Evolutionary conservation across 257 asterid genomes (phyloP).

Genomic region (Lavandula angustifolia): DNA sequence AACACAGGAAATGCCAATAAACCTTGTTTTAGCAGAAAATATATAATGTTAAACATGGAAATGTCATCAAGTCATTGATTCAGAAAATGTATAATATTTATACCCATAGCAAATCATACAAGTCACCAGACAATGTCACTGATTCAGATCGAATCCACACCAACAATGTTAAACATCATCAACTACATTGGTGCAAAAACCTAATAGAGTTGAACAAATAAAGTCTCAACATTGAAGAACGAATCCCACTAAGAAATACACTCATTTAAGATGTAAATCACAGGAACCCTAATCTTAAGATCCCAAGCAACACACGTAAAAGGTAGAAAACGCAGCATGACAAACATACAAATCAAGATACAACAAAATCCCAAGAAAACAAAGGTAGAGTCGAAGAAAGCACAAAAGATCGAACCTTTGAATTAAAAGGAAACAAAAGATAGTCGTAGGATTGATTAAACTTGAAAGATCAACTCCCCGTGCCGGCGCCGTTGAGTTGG

Average conservation of each 20-base stretch:
- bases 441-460: slow-evolving; percentile 17
- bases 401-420: slow-evolving; percentile 32
- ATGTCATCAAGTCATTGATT: too few relatives aligned
- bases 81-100: too few relatives aligned
- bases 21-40: too few relatives aligned
- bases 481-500: slow-evolving; percentile 27
- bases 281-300: slow-evolving; percentile 14
- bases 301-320: slow-evolving; percentile 10
- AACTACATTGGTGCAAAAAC: slow-evolving; percentile 3
- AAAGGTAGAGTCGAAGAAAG: not conserved
- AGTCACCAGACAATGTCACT: not conserved
- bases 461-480: slow-evolving; percentile 43
- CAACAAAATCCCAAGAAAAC: not conserved
- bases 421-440: slow-evolving; percentile 18
- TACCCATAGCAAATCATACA: not conserved
- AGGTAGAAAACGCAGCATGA: not conserved
- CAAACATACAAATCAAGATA: not conserved
- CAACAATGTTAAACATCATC: not conserved
- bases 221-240: not conserved
- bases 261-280: not conserved
- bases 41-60: too few relatives aligned
- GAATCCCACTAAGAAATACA: not conserved
- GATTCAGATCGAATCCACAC: slow-evolving; percentile 6
- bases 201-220: not conserved
- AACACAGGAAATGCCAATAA: too few relatives aligned